Evolutionary conservation across 306 rosid genomes (phyloP), one percentile per base, ranked within the genome.

Genomic region (Casuarina equisetifolia): DNA sequence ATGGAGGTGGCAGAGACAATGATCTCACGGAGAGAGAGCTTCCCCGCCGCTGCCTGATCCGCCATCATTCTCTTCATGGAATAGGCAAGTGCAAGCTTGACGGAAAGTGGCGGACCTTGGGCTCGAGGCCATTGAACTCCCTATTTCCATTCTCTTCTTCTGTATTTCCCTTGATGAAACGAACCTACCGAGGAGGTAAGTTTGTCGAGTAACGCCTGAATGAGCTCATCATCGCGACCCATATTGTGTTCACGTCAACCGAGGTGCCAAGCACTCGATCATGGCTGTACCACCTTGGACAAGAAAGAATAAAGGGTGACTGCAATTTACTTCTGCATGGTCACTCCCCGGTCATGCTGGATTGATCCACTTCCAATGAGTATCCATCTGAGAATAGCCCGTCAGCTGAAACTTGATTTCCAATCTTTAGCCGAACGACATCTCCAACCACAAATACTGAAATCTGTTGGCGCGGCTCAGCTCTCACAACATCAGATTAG

Each of bases 1-100:
- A 88, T 85, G 1, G 80, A 59, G 42, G 87, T 85, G 36, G 84
- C 81, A 48, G 84, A 81, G 3, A 84, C 87, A 83, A 85, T 81
- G 1, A 81, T 85, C 76, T 88, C 85, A 4, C 83, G 81, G 48
- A 84, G 84, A 57, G 86, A 81, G 35, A 79, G 84, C 78, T 82
- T 81, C 38, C 83, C 15, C 16, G 83, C 89, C 80, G 85, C 73
- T 7, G 87, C 87, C 1, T 81, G 68, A 15, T 85, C 83, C 0
- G 25, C 84, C 88, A 83, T 85, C 91, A 85, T 78, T 76, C 72
- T 88, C 82, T 85, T 88, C 86, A 85, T 85, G 0, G 88, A 81
- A 75, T 85, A 83, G 66, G 89, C 84, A 20, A 76, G 86, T 16
- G 86, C 83, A 0, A 85, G 68, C 0, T 81, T 83, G 45, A 85